Conservation (phyloP, 2,329 filamentous ascomycete genomes). For the Talaromyces marneffei region DNA sequence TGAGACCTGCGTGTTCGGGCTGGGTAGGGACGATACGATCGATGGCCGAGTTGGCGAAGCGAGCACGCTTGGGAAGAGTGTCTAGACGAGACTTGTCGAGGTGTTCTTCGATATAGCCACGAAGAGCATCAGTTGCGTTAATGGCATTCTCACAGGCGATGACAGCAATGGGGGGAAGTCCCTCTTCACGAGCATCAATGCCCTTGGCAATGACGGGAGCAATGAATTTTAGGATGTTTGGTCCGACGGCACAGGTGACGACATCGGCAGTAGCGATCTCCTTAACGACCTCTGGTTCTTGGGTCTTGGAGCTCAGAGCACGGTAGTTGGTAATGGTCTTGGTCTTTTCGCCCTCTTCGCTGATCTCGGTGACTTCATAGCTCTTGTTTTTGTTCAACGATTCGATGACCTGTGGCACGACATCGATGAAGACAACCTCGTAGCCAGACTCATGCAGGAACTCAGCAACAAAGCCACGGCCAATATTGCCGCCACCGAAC, state of each 20-base stretch:
- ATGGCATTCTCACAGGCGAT: constrained; percentile 99
- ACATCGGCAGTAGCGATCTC: constrained; percentile 84
- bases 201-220: constrained; percentile 93
- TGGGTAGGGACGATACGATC: constrained; percentile 96
- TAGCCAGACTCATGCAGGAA: constrained; percentile 93
- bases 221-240: constrained; percentile 93
- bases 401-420: constrained; percentile 77
- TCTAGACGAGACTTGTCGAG: constrained; percentile 62
- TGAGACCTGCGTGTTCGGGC: constrained; percentile 68
- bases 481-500: constrained; percentile 83
- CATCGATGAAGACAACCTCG: constrained; percentile 94
- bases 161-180: constrained; percentile 72
- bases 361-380: constrained; percentile 92
- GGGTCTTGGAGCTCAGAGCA: constrained; percentile 87
- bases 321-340: constrained; percentile 92
- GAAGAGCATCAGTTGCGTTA: constrained; percentile 83
- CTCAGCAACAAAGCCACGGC: constrained; percentile 79
- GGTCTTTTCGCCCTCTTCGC: constrained; percentile 70
- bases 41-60: constrained; percentile 96
- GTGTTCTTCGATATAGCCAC: constrained; percentile 72
- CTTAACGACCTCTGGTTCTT: constrained; percentile 73
- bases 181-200: constrained; percentile 65
- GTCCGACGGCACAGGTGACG: constrained; percentile 94
- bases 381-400: constrained; percentile 66
- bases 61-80: constrained; percentile 66